These are phyloP conservation scores for Saccharomycopsis malanga DNA, from an alignment of 805 yeast species.

Conservation along the genomic window DNA sequence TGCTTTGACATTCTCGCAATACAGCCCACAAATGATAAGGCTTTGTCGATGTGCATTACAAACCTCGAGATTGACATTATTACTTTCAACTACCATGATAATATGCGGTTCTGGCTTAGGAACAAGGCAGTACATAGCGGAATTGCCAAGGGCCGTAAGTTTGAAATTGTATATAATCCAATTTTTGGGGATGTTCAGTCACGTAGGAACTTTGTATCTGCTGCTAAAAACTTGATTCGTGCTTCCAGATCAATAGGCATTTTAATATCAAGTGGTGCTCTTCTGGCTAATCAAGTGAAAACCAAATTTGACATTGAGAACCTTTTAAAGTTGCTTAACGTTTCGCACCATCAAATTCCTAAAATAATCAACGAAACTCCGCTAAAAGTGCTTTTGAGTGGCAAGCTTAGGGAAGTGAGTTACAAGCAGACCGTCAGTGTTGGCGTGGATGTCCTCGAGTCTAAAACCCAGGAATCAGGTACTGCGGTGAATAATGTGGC, in stretches of 20 bases:
- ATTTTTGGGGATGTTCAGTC: slow-evolving; percentile 23
- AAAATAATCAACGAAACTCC: slow-evolving; percentile 55
- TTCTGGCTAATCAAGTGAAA: slow-evolving; percentile 49
- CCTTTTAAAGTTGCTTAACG: slow-evolving; percentile 60
- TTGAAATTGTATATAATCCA: slow-evolving; percentile 50
- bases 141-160: slow-evolving; percentile 68
- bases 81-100: slow-evolving; percentile 56
- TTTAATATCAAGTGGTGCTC: slow-evolving; percentile 72
- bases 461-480: neutral
- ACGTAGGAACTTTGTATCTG: slow-evolving; percentile 61
- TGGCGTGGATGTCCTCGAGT: slow-evolving; percentile 32
- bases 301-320: slow-evolving; percentile 62
- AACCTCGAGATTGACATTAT: slow-evolving; percentile 76
- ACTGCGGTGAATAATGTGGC: neutral
- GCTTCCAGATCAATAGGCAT: slow-evolving; percentile 79
- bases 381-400: slow-evolving; percentile 59
- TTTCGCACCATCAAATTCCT: slow-evolving; percentile 55
- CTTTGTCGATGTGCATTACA: slow-evolving; percentile 65
- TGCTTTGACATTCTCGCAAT: slow-evolving; percentile 77
- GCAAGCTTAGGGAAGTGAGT: slow-evolving; percentile 63
- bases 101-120: slow-evolving; percentile 69
- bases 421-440: slow-evolving; percentile 67
- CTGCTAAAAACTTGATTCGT: slow-evolving; percentile 66
- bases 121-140: slow-evolving; percentile 85
- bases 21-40: slow-evolving; percentile 72